A percentile compares a stretch with the other conserved stretches of the same genome.
Conservation (phyloP, 2,329 filamentous ascomycete genomes). For the Talaromyces sp. region DNA sequence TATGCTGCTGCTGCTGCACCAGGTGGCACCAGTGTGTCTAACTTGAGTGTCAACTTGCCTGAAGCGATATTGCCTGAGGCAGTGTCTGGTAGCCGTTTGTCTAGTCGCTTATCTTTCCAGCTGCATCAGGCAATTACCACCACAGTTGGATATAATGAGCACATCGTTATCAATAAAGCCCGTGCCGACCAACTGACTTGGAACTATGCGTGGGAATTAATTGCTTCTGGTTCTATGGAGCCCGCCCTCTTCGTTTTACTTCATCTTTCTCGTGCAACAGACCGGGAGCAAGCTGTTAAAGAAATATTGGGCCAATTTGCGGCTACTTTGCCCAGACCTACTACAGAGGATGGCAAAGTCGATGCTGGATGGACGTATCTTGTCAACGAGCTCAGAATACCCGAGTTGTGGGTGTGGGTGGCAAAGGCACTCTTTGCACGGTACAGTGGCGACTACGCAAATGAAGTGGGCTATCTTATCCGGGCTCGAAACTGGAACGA, state of each 20-base stretch:
- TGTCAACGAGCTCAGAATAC: constrained; percentile 63
- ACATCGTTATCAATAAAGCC: constrained; percentile 50
- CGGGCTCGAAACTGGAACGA: constrained; percentile 70
- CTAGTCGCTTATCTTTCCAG: constrained; percentile 79
- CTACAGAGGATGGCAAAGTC: constrained; percentile 42
- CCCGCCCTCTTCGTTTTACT: constrained; percentile 73
- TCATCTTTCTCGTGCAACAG: constrained; percentile 61
- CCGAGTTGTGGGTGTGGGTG: constrained; percentile 75
- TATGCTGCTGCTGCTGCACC: constrained; percentile 54
- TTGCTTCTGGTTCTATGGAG: constrained; percentile 60
- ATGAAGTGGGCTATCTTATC: constrained; percentile 75
- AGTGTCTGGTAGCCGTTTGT: constrained; percentile 68
- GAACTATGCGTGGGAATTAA: constrained; percentile 53
- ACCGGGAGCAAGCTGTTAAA: constrained; percentile 64
- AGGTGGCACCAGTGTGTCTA: constrained; percentile 23
- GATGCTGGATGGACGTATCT: constrained; percentile 55
- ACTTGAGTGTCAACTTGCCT: constrained; percentile 51
- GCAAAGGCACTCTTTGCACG: constrained; percentile 81
- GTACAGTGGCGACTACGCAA: constrained; percentile 62
- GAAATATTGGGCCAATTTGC: constrained; percentile 72
- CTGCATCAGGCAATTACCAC: constrained; percentile 63
- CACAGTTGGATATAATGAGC: constrained; percentile 40
- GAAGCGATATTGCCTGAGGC: constrained; percentile 72
- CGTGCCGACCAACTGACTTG: constrained; percentile 64
- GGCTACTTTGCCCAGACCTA: constrained; percentile 55